Percentiles rank a stretch among this genome's conserved stretches.
These are phyloP conservation scores for Canavalia gladiata DNA, from an alignment of 306 rosid genomes.

Conservation along the genomic window DNA sequence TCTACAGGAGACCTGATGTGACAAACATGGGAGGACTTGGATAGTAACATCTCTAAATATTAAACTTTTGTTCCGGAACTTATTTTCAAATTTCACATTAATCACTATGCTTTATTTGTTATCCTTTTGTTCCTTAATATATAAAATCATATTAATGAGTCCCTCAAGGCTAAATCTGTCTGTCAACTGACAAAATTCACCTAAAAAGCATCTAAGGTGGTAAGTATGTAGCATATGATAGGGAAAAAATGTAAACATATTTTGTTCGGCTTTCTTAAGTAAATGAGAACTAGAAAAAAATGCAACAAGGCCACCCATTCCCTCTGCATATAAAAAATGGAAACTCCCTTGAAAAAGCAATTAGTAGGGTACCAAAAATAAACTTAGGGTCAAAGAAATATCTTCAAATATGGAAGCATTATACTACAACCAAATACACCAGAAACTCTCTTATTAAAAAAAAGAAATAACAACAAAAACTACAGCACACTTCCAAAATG, in stretches of 20 bases:
- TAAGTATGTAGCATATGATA: neutral
- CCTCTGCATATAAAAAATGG: neutral
- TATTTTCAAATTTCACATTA: constrained; percentile 21
- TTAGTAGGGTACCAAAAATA: neutral
- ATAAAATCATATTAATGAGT: neutral
- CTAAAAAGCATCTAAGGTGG: neutral
- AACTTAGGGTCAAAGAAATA: neutral
- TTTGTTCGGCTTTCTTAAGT: neutral
- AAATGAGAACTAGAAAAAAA: neutral
- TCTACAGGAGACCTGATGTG: neutral
- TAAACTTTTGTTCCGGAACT: neutral
- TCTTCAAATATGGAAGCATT: neutral
- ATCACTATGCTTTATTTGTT: neutral
- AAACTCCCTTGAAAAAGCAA: neutral
- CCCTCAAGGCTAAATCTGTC: neutral
- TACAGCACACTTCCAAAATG: neutral
- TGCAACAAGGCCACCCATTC: neutral
- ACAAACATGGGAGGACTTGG: neutral
- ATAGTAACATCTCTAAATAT: too few relatives aligned
- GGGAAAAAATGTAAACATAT: neutral
- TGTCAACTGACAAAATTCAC: neutral
- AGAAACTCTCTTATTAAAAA: neutral
- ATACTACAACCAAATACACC: neutral
- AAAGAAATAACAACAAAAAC: neutral
- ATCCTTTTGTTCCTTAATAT: neutral